Evolutionary conservation across 2,329 filamentous ascomycete genomes (phyloP).

Genomic region (Trematosphaeria pertusa): DNA sequence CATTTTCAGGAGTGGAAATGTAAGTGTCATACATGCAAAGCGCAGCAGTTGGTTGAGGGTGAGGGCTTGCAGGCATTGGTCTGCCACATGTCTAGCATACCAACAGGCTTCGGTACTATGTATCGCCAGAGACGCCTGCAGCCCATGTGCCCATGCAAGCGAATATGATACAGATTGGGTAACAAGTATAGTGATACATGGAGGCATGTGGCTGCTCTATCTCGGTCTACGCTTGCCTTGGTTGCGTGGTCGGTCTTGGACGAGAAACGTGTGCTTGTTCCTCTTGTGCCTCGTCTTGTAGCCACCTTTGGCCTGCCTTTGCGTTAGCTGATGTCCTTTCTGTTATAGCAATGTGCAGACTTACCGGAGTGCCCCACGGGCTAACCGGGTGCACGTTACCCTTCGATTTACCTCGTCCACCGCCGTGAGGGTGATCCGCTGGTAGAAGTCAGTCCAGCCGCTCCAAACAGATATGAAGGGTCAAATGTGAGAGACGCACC

Average conservation of each 20-base stretch:
- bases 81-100: too few relatives aligned
- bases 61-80: too few relatives aligned
- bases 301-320: slow-evolving; percentile 71
- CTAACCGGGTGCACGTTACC: slow-evolving; percentile 94
- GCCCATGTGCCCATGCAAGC: slow-evolving; percentile 15
- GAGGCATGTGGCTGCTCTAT: slow-evolving; percentile 21
- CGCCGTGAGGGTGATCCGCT: slow-evolving; percentile 97
- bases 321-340: slow-evolving; percentile 16
- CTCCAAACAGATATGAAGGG: neutral
- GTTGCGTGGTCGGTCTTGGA: slow-evolving; percentile 82
- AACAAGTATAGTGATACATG: slow-evolving; percentile 25
- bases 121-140: too few relatives aligned
- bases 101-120: too few relatives aligned
- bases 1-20: neutral
- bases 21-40: neutral
- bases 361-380: slow-evolving; percentile 94
- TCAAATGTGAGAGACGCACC: slow-evolving; percentile 54
- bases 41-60: too few relatives aligned
- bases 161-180: slow-evolving; percentile 28
- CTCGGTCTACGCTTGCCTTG: slow-evolving; percentile 77
- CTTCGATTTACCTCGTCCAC: slow-evolving; percentile 99
- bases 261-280: slow-evolving; percentile 92
- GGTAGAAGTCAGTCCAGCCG: slow-evolving; percentile 26
- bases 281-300: slow-evolving; percentile 91
- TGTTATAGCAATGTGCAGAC: slow-evolving; percentile 55